Percentiles rank a stretch among this genome's conserved stretches.
Evolutionary conservation across 768 basidiomycete species (phyloP).

Genomic region (Wakefieldia striispora): DNA sequence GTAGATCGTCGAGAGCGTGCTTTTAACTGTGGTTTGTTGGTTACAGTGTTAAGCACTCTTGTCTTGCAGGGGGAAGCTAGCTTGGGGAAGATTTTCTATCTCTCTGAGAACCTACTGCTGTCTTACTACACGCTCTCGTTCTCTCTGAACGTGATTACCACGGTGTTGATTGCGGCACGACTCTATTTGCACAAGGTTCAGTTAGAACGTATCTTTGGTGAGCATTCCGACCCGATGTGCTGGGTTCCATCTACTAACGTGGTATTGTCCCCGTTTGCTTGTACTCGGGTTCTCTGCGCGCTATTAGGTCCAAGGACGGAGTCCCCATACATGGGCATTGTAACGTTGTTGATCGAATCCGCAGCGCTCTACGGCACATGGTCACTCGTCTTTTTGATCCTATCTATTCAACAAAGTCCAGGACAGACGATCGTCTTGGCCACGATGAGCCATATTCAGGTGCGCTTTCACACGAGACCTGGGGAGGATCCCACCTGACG

Average conservation of each 20-base stretch:
- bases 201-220: constrained; percentile 25
- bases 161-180: constrained; percentile 21
- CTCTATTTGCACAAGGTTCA: constrained; percentile 26
- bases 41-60: constrained; percentile 19
- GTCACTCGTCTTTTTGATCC: constrained; percentile 23
- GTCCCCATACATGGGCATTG: constrained; percentile 24
- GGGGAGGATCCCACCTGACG: neutral
- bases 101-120: constrained; percentile 22
- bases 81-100: constrained; percentile 16
- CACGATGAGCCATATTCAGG: constrained; percentile 25
- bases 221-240: neutral
- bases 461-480: neutral
- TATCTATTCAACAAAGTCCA: constrained; percentile 13
- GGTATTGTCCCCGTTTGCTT: neutral
- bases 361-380: constrained; percentile 24
- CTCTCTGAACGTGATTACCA: constrained; percentile 23
- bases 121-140: constrained; percentile 25
- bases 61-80: constrained; percentile 18
- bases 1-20: neutral
- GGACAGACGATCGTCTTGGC: constrained; percentile 21
- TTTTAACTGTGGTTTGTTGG: neutral
- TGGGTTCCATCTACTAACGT: neutral
- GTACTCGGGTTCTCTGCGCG: neutral
- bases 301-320: constrained; percentile 11
- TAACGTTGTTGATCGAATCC: constrained; percentile 23